A percentile compares a stretch with the other conserved stretches of the same genome.
phyloP scores from a whole-genome alignment of 2,329 filamentous ascomycete genomes.

The Seiridium cupressi region DNA sequence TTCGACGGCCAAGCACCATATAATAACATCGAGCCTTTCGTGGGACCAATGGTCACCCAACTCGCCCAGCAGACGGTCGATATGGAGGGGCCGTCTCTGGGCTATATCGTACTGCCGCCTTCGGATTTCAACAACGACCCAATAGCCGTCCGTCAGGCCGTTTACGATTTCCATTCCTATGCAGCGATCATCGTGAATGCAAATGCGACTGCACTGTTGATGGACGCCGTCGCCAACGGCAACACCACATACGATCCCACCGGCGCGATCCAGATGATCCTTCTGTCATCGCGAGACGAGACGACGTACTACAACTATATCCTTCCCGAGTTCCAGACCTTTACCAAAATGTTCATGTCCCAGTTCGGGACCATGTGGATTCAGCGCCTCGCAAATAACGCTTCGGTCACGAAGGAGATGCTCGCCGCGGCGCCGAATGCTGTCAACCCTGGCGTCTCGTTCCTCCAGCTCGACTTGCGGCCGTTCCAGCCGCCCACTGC shows the following conservation, averaged over 20 bases:
- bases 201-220: slow-evolving; percentile 59
- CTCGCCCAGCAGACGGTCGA: slow-evolving; percentile 41
- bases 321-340: slow-evolving; percentile 43
- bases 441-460: slow-evolving; percentile 29
- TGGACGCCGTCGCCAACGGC: slow-evolving; percentile 49
- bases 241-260: slow-evolving; percentile 60
- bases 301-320: slow-evolving; percentile 53
- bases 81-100: slow-evolving; percentile 37
- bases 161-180: slow-evolving; percentile 59
- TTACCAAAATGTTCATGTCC: slow-evolving; percentile 44
- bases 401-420: slow-evolving; percentile 27
- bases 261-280: slow-evolving; percentile 56
- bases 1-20: slow-evolving; percentile 60
- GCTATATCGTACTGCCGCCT: slow-evolving; percentile 46
- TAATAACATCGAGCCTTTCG: slow-evolving; percentile 43
- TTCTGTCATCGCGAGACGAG: slow-evolving; percentile 55
- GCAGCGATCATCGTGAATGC: slow-evolving; percentile 62
- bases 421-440: slow-evolving; percentile 24
- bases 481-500: slow-evolving; percentile 55
- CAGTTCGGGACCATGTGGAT: slow-evolving; percentile 48
- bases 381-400: slow-evolving; percentile 36
- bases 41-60: slow-evolving; percentile 53
- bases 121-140: slow-evolving; percentile 55
- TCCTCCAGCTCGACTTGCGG: slow-evolving; percentile 47
- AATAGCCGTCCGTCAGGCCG: slow-evolving; percentile 51